Percentiles rank a stretch among this genome's conserved stretches.
phyloP scores from a whole-genome alignment of 2,329 filamentous ascomycete genomes.

The Arachnopeziza araneosa region DNA sequence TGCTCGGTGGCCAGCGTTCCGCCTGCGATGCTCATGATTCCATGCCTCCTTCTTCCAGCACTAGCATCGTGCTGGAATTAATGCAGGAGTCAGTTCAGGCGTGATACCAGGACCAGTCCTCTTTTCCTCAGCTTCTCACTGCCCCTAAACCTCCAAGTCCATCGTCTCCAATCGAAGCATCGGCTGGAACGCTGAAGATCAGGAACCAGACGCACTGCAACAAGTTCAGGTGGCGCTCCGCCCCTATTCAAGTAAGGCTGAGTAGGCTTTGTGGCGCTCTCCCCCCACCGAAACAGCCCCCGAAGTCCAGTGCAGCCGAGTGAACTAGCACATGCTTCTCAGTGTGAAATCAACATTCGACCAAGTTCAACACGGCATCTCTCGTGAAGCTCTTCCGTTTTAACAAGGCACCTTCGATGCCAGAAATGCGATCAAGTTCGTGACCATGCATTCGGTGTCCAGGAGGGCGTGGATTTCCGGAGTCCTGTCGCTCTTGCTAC shows the following conservation, averaged over 20 bases:
- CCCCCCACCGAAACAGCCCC: not conserved
- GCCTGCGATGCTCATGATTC: not conserved
- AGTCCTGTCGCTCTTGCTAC: constrained; percentile 8
- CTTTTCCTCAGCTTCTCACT: not conserved
- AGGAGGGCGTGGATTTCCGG: constrained; percentile 11
- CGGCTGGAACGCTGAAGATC: not conserved
- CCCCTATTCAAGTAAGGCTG: not conserved
- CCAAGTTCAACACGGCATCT: not conserved
- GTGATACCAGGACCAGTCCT: not conserved
- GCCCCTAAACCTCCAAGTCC: not conserved
- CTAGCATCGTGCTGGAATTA: not conserved
- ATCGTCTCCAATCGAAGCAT: not conserved
- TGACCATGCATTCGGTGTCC: constrained; percentile 19
- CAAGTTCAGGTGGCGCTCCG: not conserved
- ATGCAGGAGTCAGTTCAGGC: not conserved
- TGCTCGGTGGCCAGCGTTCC: not conserved
- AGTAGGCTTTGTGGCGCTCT: not conserved
- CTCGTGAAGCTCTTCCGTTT: not conserved
- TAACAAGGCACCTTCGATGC: not conserved
- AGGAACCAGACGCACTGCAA: not conserved
- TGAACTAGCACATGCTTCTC: not conserved
- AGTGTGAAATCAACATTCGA: not conserved
- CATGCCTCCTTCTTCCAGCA: not conserved
- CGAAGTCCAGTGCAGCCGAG: not conserved
- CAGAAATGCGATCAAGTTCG: constrained; percentile 4